Evolutionary conservation across 768 basidiomycete species (phyloP).

Genomic region (Infundibulicybe gibba): DNA sequence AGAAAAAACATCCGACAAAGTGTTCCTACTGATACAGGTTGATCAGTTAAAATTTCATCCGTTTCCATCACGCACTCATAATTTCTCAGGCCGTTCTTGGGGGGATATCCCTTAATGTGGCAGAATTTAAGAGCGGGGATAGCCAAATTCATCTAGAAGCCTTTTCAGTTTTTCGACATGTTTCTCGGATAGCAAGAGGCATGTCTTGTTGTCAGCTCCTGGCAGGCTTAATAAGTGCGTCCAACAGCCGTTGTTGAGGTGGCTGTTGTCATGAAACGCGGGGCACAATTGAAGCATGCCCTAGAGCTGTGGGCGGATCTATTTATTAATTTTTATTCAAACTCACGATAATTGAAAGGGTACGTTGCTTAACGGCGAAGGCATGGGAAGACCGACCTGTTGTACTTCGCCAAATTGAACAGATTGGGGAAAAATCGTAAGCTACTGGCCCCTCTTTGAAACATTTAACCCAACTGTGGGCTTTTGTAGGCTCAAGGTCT

Average conservation of each 20-base stretch:
- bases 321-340: not conserved
- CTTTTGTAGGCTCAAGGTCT: not conserved
- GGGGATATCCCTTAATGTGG: conserved; percentile 61
- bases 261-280: conserved; percentile 60
- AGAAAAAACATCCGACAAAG: conserved; percentile 71
- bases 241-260: conserved; percentile 72
- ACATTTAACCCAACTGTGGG: conserved; percentile 3
- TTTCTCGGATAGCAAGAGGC: conserved; percentile 77
- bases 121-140: conserved; percentile 70
- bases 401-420: conserved; percentile 82
- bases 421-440: conserved; percentile 92
- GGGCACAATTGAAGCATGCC: conserved; percentile 65
- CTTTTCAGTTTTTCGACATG: conserved; percentile 67
- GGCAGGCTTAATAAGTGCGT: too few species aligned
- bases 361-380: conserved; percentile 76
- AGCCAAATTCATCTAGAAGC: conserved; percentile 74
- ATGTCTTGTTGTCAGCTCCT: conserved; percentile 6
- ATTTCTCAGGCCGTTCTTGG: conserved; percentile 61
- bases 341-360: conserved; percentile 29
- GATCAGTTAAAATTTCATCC: not conserved
- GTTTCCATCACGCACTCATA: conserved; percentile 1
- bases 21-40: conserved; percentile 79
- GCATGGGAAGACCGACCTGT: conserved; percentile 90
- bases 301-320: conserved; percentile 61
- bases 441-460: conserved; percentile 17